Evolutionary conservation across 345 rosid species (phyloP), one percentile per base, ranked within the genome.

Genomic region (Rhodamnia rubescens): DNA sequence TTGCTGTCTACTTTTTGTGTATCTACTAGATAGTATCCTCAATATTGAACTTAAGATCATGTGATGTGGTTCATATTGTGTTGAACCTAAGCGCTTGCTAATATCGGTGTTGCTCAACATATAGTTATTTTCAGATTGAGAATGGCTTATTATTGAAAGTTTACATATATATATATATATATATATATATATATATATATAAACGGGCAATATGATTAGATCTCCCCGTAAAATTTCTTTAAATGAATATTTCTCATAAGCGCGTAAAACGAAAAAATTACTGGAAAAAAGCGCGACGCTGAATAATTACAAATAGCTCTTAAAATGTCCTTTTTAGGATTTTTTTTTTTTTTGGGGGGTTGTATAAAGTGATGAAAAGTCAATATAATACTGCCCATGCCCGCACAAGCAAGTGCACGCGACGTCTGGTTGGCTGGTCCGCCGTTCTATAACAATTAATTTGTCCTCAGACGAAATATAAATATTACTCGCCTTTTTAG

Each of bases 371-470:
- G 78, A 32, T 11, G 69, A 26, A 75, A 83, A 54, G 85, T 75
- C 83, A 83, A 44, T 54, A 74, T 74, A 44, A 54, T 88, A 88
- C 18, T 87, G 49, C 49, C 82, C 8, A 51, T 56, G 44, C 87
- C 83, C 75, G 81, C 88, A 84, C 86, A 91, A 84, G 90, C 91
- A 87, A 87, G 13, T 18, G 89, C 95, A 90, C 91, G 91, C 93
- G 92, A 83, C 83, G 85, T 85, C 92, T 89, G 88, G 91, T 92
- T 94, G 94, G 94, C 89, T 87, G 92, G 92, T 86, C 92, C 80
- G 86, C 88, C 83, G 36, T 85, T 55, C 27, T 80, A 11, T 42
- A 52, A 32, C 50, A 50, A 47, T 32, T 50, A n/a, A 16, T 53
- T 61, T 81, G 61, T 85, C 52, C 85, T 36, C 12, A 26, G 78